Evolutionary conservation across 2,329 filamentous ascomycete genomes (phyloP).

Genomic region (Cytospora leucostoma): DNA sequence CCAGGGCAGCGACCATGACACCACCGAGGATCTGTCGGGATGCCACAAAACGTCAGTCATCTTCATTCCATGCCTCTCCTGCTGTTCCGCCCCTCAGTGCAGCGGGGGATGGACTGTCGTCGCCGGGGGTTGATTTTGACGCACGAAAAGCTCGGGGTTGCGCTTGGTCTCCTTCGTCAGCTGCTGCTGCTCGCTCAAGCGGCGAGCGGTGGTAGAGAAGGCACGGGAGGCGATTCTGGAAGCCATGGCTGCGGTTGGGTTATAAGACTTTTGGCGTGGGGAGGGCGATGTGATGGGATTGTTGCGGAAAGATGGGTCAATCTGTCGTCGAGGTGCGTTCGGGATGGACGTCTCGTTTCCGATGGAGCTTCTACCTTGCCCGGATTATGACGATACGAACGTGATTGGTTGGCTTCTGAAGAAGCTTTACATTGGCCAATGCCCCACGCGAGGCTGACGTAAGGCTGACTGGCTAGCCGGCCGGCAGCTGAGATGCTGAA

Average conservation of each 20-base stretch:
- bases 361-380: slow-evolving; percentile 16
- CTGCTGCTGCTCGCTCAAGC: slow-evolving; percentile 49
- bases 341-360: slow-evolving; percentile 16
- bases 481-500: neutral
- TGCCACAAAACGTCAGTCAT: slow-evolving; percentile 30
- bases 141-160: slow-evolving; percentile 51
- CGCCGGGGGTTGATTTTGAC: slow-evolving; percentile 35
- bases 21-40: slow-evolving; percentile 75
- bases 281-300: slow-evolving; percentile 19
- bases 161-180: slow-evolving; percentile 62
- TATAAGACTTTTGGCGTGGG: slow-evolving; percentile 4
- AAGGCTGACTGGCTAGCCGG: neutral
- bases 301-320: slow-evolving; percentile 28
- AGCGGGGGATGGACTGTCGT: neutral
- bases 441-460: slow-evolving; percentile 17
- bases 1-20: slow-evolving; percentile 87
- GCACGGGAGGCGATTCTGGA: slow-evolving; percentile 58
- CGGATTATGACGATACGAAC: slow-evolving; percentile 21
- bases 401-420: slow-evolving; percentile 15
- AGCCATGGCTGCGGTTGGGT: slow-evolving; percentile 49
- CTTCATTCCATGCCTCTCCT: neutral
- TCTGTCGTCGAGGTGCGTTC: slow-evolving; percentile 16
- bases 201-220: slow-evolving; percentile 56
- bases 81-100: neutral
- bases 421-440: slow-evolving; percentile 21